Evolutionary conservation across 1,284 basidiomycete genomes (phyloP), one percentile per base, ranked within the genome.

Genomic region (Somion occarium): DNA sequence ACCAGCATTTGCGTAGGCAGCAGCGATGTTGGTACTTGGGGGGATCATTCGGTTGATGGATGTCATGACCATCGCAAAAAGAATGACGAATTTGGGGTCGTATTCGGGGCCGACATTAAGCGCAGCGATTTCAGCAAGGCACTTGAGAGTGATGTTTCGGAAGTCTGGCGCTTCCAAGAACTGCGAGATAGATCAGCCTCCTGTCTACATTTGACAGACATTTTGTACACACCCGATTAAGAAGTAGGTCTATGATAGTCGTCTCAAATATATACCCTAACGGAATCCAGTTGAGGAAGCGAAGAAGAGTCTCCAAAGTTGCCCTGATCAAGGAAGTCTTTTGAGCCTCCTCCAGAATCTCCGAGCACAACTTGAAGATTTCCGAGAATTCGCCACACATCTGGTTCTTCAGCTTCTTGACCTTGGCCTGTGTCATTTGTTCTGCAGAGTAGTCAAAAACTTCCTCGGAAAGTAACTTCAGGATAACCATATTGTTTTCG

Each of bases 401-500:
- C 61, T 94, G 91, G 66, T 97, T 95, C 78, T 99, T 99, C 56
- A 99, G 75, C 59, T 91, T 89, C 72, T 98, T 98, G 56, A 94
- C 97, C 76, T 98, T 99, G 15, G 89, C 89, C 69, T 97, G 94
- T 0, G 96, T 98, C 94, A 99, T 93, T 71, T 97, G 93, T 65
- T 99, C 97, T 1, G 96, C 93, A 3, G 95, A 98, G 71, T 91
- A 99, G 71, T 99, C 97, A 65, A 99, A 99, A 57, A 99, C 94
- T 70, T 99, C 97, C 67, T 99, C 97, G 0, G 94, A 98, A 15
- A 99, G 78, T n/a, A 99, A 79, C 67, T 93, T 93, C 58, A 99
- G 79, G 67, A 99, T 99, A 68, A 94, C 83, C 97, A 99, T 99
- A 76, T 99, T 99, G 80, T 99, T 99, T 72, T 99, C 97, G 79